These are phyloP conservation scores for Rhynchospora pubera DNA, from an alignment of 176 grass and related monocot species.

Conservation along the genomic window DNA sequence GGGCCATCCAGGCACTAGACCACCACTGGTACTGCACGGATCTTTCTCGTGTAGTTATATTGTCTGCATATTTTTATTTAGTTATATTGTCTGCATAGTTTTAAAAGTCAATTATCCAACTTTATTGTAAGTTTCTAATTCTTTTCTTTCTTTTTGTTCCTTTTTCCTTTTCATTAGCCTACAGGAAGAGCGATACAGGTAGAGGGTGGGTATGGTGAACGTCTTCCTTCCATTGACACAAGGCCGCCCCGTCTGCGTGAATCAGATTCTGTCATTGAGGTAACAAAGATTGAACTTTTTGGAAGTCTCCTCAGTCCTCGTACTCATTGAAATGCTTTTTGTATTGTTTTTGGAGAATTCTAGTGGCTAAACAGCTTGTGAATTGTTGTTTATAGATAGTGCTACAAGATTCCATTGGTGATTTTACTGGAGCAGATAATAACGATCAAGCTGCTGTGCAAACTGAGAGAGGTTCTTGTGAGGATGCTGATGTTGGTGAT, in stretches of 20 bases:
- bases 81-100: no score
- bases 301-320: not conserved
- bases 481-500: constrained; percentile 29
- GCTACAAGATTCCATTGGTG: constrained; percentile 46
- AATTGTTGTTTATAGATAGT: constrained; percentile 49
- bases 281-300: constrained; percentile 28
- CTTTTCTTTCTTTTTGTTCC: not conserved
- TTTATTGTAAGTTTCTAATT: not conserved
- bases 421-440: constrained; percentile 31
- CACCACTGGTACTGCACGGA: constrained; percentile 8
- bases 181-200: constrained; percentile 96
- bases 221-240: constrained; percentile 81
- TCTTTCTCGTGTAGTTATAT: not conserved
- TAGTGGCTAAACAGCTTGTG: not conserved
- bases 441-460: constrained; percentile 38
- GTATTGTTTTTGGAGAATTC: not conserved
- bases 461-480: constrained; percentile 54
- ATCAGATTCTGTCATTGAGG: constrained; percentile 96
- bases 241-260: constrained; percentile 62
- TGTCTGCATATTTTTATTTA: no score
- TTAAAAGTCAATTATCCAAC: not conserved
- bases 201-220: constrained; percentile 64
- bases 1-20: not conserved
- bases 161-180: constrained; percentile 29
- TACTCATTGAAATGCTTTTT: not conserved